Conservation (phyloP, 345 rosid species). For the Eucalyptus erythrocorys region DNA sequence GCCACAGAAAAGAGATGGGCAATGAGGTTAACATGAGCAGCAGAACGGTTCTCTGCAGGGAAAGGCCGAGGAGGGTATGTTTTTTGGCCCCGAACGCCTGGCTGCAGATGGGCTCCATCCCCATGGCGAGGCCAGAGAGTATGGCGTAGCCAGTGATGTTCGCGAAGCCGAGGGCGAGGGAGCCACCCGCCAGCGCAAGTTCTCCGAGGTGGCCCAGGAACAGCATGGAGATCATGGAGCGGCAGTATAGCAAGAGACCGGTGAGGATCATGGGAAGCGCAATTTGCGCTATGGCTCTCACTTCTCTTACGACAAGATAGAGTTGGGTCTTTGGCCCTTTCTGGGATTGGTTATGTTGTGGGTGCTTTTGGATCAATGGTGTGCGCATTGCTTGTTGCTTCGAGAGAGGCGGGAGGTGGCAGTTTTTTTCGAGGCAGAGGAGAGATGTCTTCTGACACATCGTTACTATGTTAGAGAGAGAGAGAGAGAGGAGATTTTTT, state of each 20-base stretch:
- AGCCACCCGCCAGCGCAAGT: conserved; percentile 69
- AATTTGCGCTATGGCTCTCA: conserved; percentile 33
- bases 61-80: conserved; percentile 34
- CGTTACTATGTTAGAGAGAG: neutral
- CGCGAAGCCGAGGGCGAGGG: conserved; percentile 78
- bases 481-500: neutral
- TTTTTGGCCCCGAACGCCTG: conserved; percentile 81
- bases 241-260: conserved; percentile 64
- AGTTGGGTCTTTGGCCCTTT: neutral
- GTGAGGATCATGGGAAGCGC: conserved; percentile 68
- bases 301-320: conserved; percentile 25
- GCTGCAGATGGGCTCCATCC: conserved; percentile 87
- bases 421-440: neutral
- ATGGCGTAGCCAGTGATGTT: conserved; percentile 87
- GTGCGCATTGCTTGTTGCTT: neutral
- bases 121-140: conserved; percentile 83
- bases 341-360: neutral
- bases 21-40: conserved; percentile 45
- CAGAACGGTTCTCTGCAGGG: conserved; percentile 60
- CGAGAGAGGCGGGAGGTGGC: neutral
- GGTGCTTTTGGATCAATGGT: neutral
- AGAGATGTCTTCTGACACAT: neutral
- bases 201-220: conserved; percentile 73
- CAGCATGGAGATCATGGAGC: conserved; percentile 75
- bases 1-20: conserved; percentile 65